Conservation (phyloP, 371 early-diverging fungal species). For the Mortierella sp. region DNA sequence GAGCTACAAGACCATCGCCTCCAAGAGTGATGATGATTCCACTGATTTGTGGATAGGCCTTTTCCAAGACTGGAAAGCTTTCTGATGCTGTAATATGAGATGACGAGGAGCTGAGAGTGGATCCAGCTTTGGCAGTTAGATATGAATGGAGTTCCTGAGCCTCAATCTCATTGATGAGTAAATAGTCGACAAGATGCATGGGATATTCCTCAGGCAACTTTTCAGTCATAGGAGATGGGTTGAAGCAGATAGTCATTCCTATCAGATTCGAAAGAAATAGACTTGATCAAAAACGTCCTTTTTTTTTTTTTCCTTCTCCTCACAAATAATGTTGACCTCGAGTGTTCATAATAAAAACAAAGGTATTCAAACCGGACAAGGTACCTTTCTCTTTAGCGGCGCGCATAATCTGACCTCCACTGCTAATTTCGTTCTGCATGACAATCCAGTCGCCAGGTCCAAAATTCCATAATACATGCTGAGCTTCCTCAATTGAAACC, state of each 20-base stretch:
- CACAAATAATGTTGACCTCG: neutral
- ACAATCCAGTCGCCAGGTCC: conserved; percentile 75
- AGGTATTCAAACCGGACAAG: no score
- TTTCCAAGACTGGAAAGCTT: conserved; percentile 59
- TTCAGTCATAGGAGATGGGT: conserved; percentile 88
- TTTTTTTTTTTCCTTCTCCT: neutral
- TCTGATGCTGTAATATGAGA: conserved; percentile 49
- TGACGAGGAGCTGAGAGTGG: conserved; percentile 35
- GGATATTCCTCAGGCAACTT: conserved; percentile 67
- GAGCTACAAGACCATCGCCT: conserved; percentile 69
- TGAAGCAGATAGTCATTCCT: conserved; percentile 81
- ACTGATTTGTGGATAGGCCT: conserved; percentile 60
- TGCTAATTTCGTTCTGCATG: conserved; percentile 89
- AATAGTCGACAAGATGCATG: conserved; percentile 75
- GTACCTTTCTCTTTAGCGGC: conserved; percentile 68
- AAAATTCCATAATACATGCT: conserved; percentile 58
- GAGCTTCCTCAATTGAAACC: conserved; percentile 62
- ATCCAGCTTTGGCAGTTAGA: conserved; percentile 18
- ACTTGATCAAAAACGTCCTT: no score
- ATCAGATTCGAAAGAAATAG: no score
- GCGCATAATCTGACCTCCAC: conserved; percentile 75
- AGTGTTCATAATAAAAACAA: no score
- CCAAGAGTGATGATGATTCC: conserved; percentile 85
- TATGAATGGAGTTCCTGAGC: conserved; percentile 63
- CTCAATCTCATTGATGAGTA: conserved; percentile 88